Conservation (phyloP, 208 protist genomes). For the Trypanosoma brucei region DNA sequence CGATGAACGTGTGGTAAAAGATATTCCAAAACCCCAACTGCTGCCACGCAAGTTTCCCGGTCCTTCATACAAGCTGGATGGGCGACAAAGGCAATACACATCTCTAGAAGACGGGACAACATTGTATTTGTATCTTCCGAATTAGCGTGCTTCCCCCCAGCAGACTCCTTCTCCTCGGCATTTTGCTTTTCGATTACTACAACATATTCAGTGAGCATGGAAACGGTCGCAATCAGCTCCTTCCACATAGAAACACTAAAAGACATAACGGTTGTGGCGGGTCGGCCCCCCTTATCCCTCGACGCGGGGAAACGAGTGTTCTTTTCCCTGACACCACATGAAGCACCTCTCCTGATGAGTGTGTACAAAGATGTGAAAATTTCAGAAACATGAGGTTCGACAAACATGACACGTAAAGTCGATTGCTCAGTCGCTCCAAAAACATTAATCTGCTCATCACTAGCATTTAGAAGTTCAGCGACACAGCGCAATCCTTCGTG, state of each 20-base stretch:
- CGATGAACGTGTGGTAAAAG: constrained; percentile 21
- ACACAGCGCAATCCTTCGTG: constrained; percentile 70
- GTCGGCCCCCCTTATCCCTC: constrained; percentile 1
- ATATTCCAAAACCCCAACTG: constrained; percentile 26
- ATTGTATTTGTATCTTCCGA: constrained; percentile 26
- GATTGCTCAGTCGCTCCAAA: constrained; percentile 7
- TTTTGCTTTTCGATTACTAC: not conserved
- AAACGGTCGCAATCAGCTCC: constrained; percentile 79
- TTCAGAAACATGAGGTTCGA: constrained; percentile 48
- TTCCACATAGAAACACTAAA: constrained; percentile 83
- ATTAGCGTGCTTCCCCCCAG: not conserved
- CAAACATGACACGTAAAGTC: constrained; percentile 50
- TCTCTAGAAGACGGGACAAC: constrained; percentile 69
- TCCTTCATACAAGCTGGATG: constrained; percentile 75
- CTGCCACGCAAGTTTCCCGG: constrained; percentile 36
- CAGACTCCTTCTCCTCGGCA: not conserved
- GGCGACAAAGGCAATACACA: constrained; percentile 72
- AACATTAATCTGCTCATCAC: constrained; percentile 38
- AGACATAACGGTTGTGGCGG: constrained; percentile 44
- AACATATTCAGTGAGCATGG: constrained; percentile 43
- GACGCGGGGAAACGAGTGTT: not conserved
- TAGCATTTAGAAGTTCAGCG: constrained; percentile 50
- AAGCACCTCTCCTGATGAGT: constrained; percentile 51
- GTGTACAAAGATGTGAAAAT: constrained; percentile 71
- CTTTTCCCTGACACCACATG: constrained; percentile 9